Evolutionary conservation across 352 stramenopile genomes (phyloP).

Genomic region (Phytophthora niederhauseri): DNA sequence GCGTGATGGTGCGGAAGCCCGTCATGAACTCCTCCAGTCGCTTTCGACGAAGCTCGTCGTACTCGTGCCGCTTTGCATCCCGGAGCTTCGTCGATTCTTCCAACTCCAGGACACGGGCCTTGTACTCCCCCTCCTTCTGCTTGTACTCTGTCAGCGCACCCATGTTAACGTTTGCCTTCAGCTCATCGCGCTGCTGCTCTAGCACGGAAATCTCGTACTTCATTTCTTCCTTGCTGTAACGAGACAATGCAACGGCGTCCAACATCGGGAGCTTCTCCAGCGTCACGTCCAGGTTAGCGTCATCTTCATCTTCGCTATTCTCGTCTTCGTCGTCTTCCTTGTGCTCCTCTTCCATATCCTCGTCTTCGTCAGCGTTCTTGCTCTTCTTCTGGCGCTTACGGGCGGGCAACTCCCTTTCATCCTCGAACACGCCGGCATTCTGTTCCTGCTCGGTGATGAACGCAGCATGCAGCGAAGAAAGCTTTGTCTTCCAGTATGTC

Average conservation of each 20-base stretch:
- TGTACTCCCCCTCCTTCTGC: conserved; percentile 96
- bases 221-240: conserved; percentile 92
- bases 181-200: conserved; percentile 91
- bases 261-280: conserved; percentile 78
- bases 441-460: conserved; percentile 76
- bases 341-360: conserved; percentile 48
- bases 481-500: conserved; percentile 83
- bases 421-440: conserved; percentile 77
- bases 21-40: conserved; percentile 99
- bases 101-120: conserved; percentile 93
- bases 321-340: conserved; percentile 42
- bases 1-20: conserved; percentile 98
- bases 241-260: conserved; percentile 73
- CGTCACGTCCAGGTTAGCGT: conserved; percentile 43
- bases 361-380: conserved; percentile 32
- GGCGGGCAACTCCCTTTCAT: conserved; percentile 45
- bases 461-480: conserved; percentile 64
- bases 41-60: conserved; percentile 97
- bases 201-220: conserved; percentile 95
- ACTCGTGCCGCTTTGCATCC: conserved; percentile 93
- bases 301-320: conserved; percentile 42
- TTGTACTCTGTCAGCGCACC: conserved; percentile 91
- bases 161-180: conserved; percentile 97
- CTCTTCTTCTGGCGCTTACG: conserved; percentile 59
- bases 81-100: conserved; percentile 94